Evolutionary conservation across 148 eudicot genomes (phyloP), one percentile per base, ranked within the genome.

Genomic region (Cornus suecica): DNA sequence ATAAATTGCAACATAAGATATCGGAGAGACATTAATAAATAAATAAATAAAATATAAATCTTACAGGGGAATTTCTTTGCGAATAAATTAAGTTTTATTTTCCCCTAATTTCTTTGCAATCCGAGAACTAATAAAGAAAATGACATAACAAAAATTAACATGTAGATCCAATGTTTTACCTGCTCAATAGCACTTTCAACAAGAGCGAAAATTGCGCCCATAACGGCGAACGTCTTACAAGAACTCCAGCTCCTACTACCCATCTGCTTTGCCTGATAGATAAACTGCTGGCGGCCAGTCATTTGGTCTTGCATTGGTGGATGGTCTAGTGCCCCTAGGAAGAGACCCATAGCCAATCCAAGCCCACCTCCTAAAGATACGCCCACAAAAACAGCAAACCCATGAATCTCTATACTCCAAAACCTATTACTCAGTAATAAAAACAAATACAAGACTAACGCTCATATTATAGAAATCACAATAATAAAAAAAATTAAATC

Each of bases 211-310:
- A 92, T 66, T 0, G 85, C 76, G 25, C 99, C 99, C 99, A 94
- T 89, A 16, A 94, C 68, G 26, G 99, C 99, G 85, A 94, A 94
- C 24, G 92, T 79, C 82, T 90, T 94, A 84, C 99, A 94, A 67
- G 89, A 85, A 81, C 90, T 83, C 99, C 99, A 94, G 72, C 97
- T 92, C 77, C 93, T 89, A 22, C 84, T 81, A 66, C 97, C 97
- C 97, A 94, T 92, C 84, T 90, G 96, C 82, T 84, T 94, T 18
- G 99, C 99, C 26, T 83, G 80, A 66, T 80, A 89, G 68, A 87
- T 71, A 41, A 94, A 56, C 66, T 88, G 99, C 73, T 94, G 96
- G 77, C 85, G 80, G 1, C 91, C 84, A 0, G 92, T 86, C 99
- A 94, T 90, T 22, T 86, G 80, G 30, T 89, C 89, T 75, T 88